Conservation (phyloP, 2,329 filamentous ascomycete genomes). For the Colletotrichum sp. region DNA sequence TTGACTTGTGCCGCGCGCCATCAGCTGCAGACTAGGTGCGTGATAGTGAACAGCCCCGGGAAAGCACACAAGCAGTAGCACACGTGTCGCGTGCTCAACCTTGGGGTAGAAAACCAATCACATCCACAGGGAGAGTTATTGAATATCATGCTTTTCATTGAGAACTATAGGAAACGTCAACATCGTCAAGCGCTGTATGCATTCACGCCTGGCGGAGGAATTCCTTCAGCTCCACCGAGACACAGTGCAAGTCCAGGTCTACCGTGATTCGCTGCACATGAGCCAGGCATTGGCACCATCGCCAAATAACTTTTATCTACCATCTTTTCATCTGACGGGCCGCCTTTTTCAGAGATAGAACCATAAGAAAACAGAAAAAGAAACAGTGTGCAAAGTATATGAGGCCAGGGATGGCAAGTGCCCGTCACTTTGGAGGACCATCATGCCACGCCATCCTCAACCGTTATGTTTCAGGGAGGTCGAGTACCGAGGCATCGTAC, state of each 20-base stretch:
- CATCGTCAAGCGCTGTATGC: background rate
- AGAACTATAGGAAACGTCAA: background rate
- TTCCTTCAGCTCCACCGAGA: background rate
- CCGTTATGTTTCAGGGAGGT: conserved; percentile 35
- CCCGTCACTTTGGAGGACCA: conserved; percentile 19
- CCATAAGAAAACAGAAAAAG: conserved; percentile 20
- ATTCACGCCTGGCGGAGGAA: background rate
- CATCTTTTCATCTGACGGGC: background rate
- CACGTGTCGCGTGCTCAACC: background rate
- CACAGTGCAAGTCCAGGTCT: background rate
- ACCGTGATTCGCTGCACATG: background rate
- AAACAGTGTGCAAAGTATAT: background rate
- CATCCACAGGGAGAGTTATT: background rate
- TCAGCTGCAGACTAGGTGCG: background rate
- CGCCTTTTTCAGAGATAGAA: background rate
- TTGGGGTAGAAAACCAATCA: background rate
- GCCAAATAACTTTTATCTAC: conserved; percentile 9
- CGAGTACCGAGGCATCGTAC: conserved; percentile 20
- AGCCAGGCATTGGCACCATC: background rate
- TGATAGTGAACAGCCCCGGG: background rate
- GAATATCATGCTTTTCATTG: conserved; percentile 12
- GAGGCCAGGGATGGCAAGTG: conserved; percentile 48
- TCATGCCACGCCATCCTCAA: conserved; percentile 48
- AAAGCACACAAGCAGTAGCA: background rate
- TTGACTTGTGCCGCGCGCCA: background rate